A percentile compares a stretch with the other conserved stretches of the same genome.
phyloP scores from a whole-genome alignment of 148 eudicot species.

The Chenopodium suecicum region DNA sequence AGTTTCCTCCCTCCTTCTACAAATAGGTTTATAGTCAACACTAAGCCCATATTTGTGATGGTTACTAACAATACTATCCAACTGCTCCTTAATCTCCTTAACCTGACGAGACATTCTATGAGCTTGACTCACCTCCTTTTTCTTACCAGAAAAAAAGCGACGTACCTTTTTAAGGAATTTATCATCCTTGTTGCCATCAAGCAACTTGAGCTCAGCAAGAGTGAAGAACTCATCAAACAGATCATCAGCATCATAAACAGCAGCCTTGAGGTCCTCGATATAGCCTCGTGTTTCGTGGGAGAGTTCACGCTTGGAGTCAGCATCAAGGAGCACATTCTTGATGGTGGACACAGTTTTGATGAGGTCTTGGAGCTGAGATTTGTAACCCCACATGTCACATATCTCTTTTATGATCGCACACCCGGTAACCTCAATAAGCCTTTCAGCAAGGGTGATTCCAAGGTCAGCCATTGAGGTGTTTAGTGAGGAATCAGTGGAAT shows the following conservation, averaged over 20 bases:
- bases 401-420: neutral
- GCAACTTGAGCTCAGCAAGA: too few relatives aligned
- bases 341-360: constrained; percentile 2
- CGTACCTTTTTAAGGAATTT: too few relatives aligned
- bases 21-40: neutral
- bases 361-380: constrained; percentile 17
- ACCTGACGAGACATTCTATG: constrained; percentile 4
- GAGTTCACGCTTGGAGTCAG: constrained; percentile 2
- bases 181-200: too few relatives aligned
- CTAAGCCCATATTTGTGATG: neutral
- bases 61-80: neutral
- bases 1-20: neutral
- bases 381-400: neutral
- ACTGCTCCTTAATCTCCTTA: neutral
- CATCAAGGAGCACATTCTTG: constrained; percentile 11
- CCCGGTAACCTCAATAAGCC: too few relatives aligned
- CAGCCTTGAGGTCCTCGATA: neutral
- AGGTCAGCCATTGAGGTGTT: too few relatives aligned
- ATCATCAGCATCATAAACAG: constrained; percentile 2
- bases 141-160: neutral
- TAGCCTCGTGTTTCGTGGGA: neutral
- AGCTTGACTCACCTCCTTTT: neutral
- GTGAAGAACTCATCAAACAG: too few relatives aligned
- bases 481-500: too few relatives aligned
- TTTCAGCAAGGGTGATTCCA: too few relatives aligned